phyloP scores from a whole-genome alignment of 2,329 filamentous ascomycete genomes.

The Elsinoe necatrix region DNA sequence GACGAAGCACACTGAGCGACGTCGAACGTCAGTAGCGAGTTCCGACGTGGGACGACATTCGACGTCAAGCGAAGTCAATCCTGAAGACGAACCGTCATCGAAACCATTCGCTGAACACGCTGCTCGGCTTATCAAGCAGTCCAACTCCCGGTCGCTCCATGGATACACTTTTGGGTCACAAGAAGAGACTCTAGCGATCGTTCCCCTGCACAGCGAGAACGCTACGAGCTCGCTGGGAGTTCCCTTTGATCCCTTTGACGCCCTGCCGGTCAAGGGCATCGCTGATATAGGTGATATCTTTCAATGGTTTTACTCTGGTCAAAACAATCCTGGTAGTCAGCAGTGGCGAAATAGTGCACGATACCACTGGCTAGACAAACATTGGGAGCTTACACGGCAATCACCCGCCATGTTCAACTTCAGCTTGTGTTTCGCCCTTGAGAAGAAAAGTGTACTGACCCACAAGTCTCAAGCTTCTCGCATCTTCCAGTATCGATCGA shows the following conservation, averaged over 20 bases:
- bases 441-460: constrained; percentile 3
- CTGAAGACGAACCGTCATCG: not conserved
- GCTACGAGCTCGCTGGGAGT: not conserved
- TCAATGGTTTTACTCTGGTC: constrained; percentile 8
- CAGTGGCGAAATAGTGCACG: constrained; percentile 3
- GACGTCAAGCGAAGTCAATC: not conserved
- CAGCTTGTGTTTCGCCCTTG: not conserved
- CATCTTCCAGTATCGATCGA: not conserved
- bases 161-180: not conserved
- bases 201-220: not conserved
- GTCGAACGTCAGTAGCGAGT: not conserved
- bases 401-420: constrained; percentile 3
- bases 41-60: not conserved
- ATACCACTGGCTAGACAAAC: constrained; percentile 12
- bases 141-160: not conserved
- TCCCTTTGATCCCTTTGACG: constrained; percentile 3
- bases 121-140: not conserved
- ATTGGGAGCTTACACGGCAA: constrained; percentile 8
- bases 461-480: not conserved
- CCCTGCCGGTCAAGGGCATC: not conserved
- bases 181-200: not conserved
- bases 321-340: not conserved
- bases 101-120: not conserved
- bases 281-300: constrained; percentile 1
- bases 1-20: not conserved